Evolutionary conservation across 331 rosid genomes (phyloP).

Genomic region (Quercus tomentella): DNA sequence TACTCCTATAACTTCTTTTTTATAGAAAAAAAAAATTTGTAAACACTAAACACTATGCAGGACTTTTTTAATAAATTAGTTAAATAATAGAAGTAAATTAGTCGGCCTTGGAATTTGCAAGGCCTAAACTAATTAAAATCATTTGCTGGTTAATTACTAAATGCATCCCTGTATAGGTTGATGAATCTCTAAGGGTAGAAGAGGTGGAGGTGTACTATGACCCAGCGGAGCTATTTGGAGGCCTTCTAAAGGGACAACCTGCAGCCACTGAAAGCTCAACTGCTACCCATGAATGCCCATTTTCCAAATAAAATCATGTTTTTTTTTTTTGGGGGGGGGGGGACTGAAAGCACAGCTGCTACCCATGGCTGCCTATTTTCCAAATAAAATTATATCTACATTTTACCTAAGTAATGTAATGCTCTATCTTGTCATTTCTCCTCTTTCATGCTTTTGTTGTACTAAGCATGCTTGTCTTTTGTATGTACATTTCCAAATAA

Average conservation of each 20-base stretch:
- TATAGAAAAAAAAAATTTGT: too few species aligned
- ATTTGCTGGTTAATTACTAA: not conserved
- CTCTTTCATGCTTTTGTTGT: too few species aligned
- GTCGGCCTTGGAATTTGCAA: too few species aligned
- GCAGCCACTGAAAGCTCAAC: conserved; percentile 10
- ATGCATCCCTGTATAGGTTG: conserved; percentile 36
- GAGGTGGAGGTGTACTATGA: conserved; percentile 75
- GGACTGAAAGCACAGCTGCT: conserved; percentile 10
- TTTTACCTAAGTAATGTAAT: not conserved
- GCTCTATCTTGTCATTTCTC: not conserved
- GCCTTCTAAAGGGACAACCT: conserved; percentile 40
- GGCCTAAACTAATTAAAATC: not conserved
- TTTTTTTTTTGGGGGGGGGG: too few species aligned
- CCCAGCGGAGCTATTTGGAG: conserved; percentile 77
- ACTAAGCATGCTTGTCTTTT: too few species aligned
- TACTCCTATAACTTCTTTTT: too few species aligned
- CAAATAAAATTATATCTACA: not conserved
- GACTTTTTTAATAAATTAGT: too few species aligned
- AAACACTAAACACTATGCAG: too few species aligned
- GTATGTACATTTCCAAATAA: too few species aligned
- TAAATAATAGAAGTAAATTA: too few species aligned
- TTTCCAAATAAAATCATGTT: conserved; percentile 13
- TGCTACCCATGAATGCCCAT: conserved; percentile 41
- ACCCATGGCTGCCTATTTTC: conserved; percentile 48
- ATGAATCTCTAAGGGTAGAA: conserved; percentile 52